Conservation (phyloP, 805 yeast species). For the Teunomyces aglyptinius region DNA sequence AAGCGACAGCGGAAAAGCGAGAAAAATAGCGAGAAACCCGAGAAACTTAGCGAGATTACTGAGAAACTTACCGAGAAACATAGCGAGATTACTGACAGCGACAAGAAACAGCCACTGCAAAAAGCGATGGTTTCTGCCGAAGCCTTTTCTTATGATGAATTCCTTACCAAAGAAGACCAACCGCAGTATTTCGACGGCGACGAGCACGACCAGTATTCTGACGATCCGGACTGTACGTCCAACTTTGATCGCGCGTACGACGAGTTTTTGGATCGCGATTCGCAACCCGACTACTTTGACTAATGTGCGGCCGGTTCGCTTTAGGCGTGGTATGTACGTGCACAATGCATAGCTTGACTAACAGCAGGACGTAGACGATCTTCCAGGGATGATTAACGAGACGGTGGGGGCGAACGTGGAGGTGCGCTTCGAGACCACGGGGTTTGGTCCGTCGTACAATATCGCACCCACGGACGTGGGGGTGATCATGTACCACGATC, state of each 20-base stretch:
- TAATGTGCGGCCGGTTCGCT: conserved; percentile 70
- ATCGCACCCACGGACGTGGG: conserved; percentile 61
- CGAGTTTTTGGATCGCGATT: conserved; percentile 26
- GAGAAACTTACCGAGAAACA: too few relatives aligned
- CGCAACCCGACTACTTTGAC: conserved; percentile 21
- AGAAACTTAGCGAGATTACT: too few relatives aligned
- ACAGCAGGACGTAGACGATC: conserved; percentile 21
- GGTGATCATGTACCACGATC: conserved; percentile 31
- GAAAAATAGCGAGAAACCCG: not conserved
- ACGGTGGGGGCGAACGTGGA: conserved; percentile 12
- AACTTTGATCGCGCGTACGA: conserved; percentile 38
- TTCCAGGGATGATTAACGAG: conserved; percentile 27
- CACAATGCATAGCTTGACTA: not conserved
- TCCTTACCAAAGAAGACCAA: conserved; percentile 33
- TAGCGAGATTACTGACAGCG: too few relatives aligned
- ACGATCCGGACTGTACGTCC: conserved; percentile 31
- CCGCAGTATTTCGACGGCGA: conserved; percentile 32
- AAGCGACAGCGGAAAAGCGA: conserved; percentile 9
- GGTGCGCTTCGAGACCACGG: conserved; percentile 6
- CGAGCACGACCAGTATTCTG: conserved; percentile 26
- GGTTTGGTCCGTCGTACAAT: conserved; percentile 47
- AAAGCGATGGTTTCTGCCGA: too few relatives aligned
- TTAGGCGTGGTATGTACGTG: conserved; percentile 39
- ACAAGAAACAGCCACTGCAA: not conserved
- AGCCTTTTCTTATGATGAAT: conserved; percentile 9